Evolutionary conservation across 2,329 filamentous ascomycete genomes (phyloP).

Genomic region (Zasmidium cellare): DNA sequence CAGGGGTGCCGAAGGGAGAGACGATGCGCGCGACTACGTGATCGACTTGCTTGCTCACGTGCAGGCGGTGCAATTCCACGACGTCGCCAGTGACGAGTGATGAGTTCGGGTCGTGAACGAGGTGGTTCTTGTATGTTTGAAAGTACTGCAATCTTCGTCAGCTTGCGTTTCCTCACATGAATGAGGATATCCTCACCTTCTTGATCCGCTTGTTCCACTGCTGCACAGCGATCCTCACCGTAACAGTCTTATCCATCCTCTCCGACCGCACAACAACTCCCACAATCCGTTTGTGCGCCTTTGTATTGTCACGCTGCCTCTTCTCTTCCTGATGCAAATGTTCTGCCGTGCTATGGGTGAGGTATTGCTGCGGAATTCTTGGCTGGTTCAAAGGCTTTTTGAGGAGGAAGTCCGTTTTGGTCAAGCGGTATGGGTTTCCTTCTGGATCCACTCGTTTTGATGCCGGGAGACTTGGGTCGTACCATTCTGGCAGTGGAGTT

Average conservation of each 20-base stretch:
- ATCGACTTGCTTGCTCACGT: constrained; percentile 63
- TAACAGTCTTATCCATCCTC: constrained; percentile 75
- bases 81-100: constrained; percentile 75
- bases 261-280: constrained; percentile 78
- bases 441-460: constrained; percentile 15
- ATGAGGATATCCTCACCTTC: constrained; percentile 56
- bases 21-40: constrained; percentile 76
- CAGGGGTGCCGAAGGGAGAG: constrained; percentile 65
- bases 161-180: not conserved
- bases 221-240: constrained; percentile 70
- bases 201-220: constrained; percentile 71
- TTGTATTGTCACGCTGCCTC: constrained; percentile 23
- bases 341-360: constrained; percentile 24
- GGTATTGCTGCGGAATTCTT: constrained; percentile 13
- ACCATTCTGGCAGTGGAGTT: constrained; percentile 9
- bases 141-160: constrained; percentile 55
- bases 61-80: constrained; percentile 70
- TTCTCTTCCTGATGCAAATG: constrained; percentile 27
- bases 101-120: constrained; percentile 76
- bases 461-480: constrained; percentile 22
- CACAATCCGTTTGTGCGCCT: constrained; percentile 30
- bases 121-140: constrained; percentile 61
- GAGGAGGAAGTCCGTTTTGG: constrained; percentile 22
- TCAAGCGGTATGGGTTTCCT: constrained; percentile 17
- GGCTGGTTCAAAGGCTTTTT: constrained; percentile 21